Evolutionary conservation across 1,139 yeast species (phyloP).

Genomic region (Neolecta irregularis): DNA sequence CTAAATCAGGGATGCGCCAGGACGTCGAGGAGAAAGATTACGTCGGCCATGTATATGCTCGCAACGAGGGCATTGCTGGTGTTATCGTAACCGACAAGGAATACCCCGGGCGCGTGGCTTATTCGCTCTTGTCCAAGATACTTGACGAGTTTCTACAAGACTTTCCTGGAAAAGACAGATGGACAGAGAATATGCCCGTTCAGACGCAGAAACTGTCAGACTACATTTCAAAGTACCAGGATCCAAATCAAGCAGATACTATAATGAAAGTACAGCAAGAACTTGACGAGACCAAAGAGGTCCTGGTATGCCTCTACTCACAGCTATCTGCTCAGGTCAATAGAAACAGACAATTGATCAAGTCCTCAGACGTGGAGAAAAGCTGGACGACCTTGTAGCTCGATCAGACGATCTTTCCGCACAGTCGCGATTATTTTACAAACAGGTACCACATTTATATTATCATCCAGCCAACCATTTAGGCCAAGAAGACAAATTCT

Average conservation of each 20-base stretch:
- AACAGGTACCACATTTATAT: too few relatives aligned
- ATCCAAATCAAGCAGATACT: slow-evolving; percentile 93
- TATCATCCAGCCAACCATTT: too few relatives aligned
- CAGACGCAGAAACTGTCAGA: slow-evolving; percentile 40
- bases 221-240: slow-evolving; percentile 76
- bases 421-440: slow-evolving; percentile 84
- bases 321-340: neutral
- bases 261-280: slow-evolving; percentile 96
- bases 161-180: slow-evolving; percentile 67
- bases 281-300: slow-evolving; percentile 92
- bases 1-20: slow-evolving; percentile 81
- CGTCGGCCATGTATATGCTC: slow-evolving; percentile 79
- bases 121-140: slow-evolving; percentile 75
- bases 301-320: slow-evolving; percentile 35
- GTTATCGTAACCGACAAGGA: slow-evolving; percentile 87
- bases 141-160: slow-evolving; percentile 78
- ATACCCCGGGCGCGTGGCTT: slow-evolving; percentile 96
- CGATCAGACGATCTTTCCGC: slow-evolving; percentile 85
- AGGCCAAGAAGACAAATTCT: too few relatives aligned
- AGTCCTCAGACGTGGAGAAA: slow-evolving; percentile 91
- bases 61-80: slow-evolving; percentile 87
- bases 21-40: slow-evolving; percentile 84
- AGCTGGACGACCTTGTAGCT: slow-evolving; percentile 82
- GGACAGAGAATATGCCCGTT: slow-evolving; percentile 25
- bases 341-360: slow-evolving; percentile 82